Base-by-base conservation (phyloP, 371 early-diverging fungal genomes). In the Actinomucor elegans region DNA sequence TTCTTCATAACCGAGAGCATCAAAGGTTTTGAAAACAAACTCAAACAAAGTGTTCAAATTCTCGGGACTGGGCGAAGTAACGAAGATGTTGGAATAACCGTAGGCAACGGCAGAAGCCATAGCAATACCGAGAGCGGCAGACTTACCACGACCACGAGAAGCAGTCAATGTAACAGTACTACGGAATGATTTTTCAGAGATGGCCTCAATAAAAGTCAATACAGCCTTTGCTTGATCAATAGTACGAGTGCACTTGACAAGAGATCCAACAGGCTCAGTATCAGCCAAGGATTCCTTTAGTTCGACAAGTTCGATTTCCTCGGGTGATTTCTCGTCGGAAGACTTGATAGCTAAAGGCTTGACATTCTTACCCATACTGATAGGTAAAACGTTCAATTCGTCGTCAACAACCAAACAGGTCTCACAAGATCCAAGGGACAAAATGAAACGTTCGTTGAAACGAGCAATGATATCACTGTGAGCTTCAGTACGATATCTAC, bases 131-230 rank as follows among this genome's bases (percentile, higher is more conserved):
- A 99, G 81, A 1, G 99, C 90, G 0, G 99, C 99, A 11, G 99
- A 99, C 78, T 99, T 99, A 70, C 99, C 99, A 59, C 99, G 90
- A 67, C 99, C 99, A 83, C 99, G 93, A 27, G 91, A 85, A 21
- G 99, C 99, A 4, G 98, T 99, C 65, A 99, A 79, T 0, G 94
- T 81, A 24, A 97, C 94, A 1, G 97, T 97, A 33, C 89, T 86
- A 36, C 93, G 88, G 34, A 97, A 80, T 2, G 90, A 89, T 67
- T 97, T 97, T 62, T 95, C 97, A 0, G 94, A 86, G 47, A 97
- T 94, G 5, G 92, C 92, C 53, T 97, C 97, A 32, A 95, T 88
- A 65, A 98, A 96, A 17, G 94, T 94, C 73, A 96, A 83, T 3
- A 98, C 66, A 2, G 94, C 95, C 69, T 93, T 93, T 7, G 94